Conservation (phyloP, 306 rosid genomes). For the Vigna radiata region DNA sequence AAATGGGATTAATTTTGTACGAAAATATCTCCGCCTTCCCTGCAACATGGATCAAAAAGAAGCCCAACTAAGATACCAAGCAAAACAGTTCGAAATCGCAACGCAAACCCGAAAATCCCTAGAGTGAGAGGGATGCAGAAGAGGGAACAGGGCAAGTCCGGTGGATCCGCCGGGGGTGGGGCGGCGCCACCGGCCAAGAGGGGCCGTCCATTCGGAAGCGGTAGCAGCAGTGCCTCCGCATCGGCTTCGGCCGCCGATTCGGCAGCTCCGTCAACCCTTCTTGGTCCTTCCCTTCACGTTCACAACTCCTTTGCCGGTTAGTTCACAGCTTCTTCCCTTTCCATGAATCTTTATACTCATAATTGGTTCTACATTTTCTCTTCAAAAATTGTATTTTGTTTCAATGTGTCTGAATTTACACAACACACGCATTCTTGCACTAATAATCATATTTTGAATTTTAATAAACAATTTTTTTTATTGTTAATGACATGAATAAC, state of each 20-base stretch:
- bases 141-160: constrained; percentile 82
- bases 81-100: not conserved
- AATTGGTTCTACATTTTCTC: not conserved
- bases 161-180: constrained; percentile 67
- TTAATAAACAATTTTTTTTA: not conserved
- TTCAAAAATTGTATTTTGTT: not conserved
- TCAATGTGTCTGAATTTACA: not conserved
- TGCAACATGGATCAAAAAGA: not conserved
- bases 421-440: not conserved
- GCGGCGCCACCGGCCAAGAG: constrained; percentile 85
- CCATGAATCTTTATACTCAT: not conserved
- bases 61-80: constrained; percentile 20
- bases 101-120: constrained; percentile 5
- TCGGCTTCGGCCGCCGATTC: constrained; percentile 65
- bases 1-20: too few species aligned
- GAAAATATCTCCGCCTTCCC: not conserved
- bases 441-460: not conserved
- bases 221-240: constrained; percentile 64
- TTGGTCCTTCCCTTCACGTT: constrained; percentile 95
- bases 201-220: constrained; percentile 94
- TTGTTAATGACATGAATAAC: not conserved
- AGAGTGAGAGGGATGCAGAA: constrained; percentile 76
- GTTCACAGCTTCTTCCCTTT: constrained; percentile 39
- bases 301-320: constrained; percentile 90
- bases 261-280: constrained; percentile 81